These are phyloP conservation scores for Gamarada debralockiae DNA, from an alignment of 495 filamentous ascomycete species.

Conservation along the genomic window DNA sequence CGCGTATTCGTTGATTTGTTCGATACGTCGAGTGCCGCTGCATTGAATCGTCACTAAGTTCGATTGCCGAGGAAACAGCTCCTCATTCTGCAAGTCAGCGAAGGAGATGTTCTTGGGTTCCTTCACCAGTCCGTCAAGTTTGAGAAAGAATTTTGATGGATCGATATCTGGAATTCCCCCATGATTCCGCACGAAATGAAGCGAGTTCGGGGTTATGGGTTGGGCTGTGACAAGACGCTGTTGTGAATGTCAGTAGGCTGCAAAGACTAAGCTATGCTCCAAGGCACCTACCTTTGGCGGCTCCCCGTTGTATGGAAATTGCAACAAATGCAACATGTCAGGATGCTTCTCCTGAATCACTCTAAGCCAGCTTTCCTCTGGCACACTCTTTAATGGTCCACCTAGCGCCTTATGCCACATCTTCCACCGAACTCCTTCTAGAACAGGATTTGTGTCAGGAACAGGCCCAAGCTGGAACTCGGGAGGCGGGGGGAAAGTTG, in stretches of 20 bases:
- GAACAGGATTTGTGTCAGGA: constrained; percentile 58
- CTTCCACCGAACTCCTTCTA: constrained; percentile 62
- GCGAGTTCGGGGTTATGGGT: constrained; percentile 54
- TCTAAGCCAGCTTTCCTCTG: constrained; percentile 52
- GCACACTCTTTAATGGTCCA: constrained; percentile 39
- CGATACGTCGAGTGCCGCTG: constrained; percentile 62
- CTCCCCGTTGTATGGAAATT: constrained; percentile 72
- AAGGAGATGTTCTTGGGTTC: constrained; percentile 49
- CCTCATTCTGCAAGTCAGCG: constrained; percentile 53
- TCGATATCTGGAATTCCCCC: constrained; percentile 62
- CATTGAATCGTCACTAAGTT: constrained; percentile 61
- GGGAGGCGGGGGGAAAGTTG: constrained; percentile 52
- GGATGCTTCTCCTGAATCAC: constrained; percentile 57
- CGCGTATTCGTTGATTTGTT: constrained; percentile 59
- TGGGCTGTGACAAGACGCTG: constrained; percentile 23
- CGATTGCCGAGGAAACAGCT: constrained; percentile 48
- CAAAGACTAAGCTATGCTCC: no score
- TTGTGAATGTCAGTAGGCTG: background rate
- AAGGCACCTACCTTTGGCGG: constrained; percentile 39
- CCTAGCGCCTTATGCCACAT: constrained; percentile 60
- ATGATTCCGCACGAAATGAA: constrained; percentile 66
- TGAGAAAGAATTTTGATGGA: constrained; percentile 43
- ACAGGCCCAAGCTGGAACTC: constrained; percentile 58
- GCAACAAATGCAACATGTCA: constrained; percentile 65
- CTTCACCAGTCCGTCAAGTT: constrained; percentile 54